A percentile compares a stretch with the other conserved stretches of the same genome.
Evolutionary conservation across 1,284 basidiomycete species (phyloP).

Genomic region (Xanthoconium separans): DNA sequence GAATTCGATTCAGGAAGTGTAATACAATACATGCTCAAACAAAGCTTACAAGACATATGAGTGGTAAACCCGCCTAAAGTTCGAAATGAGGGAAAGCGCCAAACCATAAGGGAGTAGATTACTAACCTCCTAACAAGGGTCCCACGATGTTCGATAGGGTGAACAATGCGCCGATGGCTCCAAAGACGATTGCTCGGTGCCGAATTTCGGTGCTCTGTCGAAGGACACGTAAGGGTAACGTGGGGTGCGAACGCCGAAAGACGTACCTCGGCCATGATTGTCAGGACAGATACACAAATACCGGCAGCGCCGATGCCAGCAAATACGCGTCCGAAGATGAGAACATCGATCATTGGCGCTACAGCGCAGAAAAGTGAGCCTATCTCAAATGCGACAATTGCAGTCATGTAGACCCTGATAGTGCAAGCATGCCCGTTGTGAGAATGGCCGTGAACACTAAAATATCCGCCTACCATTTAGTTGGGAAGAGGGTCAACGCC

Average conservation of each 20-base stretch:
- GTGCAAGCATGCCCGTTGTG: not conserved
- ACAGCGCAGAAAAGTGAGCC: constrained; percentile 52
- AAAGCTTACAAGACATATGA: constrained; percentile 13
- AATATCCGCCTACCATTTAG: constrained; percentile 7
- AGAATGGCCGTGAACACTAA: constrained; percentile 1
- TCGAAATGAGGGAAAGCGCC: not conserved
- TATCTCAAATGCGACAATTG: constrained; percentile 40
- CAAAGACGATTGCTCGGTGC: constrained; percentile 12
- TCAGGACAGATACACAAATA: constrained; percentile 17
- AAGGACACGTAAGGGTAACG: not conserved
- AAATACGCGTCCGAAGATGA: constrained; percentile 44
- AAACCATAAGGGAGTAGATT: not conserved
- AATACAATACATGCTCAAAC: not conserved
- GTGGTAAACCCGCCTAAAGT: constrained; percentile 12
- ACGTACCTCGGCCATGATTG: constrained; percentile 12
- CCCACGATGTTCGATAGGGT: constrained; percentile 14
- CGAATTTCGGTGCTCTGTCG: constrained; percentile 9
- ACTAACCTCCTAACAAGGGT: constrained; percentile 15
- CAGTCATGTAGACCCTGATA: constrained; percentile 30
- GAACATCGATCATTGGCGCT: constrained; percentile 41
- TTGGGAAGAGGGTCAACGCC: constrained; percentile 11
- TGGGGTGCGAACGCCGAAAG: not conserved
- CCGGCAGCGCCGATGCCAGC: constrained; percentile 37
- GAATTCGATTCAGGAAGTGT: not conserved
- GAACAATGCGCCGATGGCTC: constrained; percentile 11